Evolutionary conservation across 2,329 filamentous ascomycete species (phyloP), one percentile per base, ranked within the genome.

Genomic region (Stagonosporopsis cucurbitacearum): DNA sequence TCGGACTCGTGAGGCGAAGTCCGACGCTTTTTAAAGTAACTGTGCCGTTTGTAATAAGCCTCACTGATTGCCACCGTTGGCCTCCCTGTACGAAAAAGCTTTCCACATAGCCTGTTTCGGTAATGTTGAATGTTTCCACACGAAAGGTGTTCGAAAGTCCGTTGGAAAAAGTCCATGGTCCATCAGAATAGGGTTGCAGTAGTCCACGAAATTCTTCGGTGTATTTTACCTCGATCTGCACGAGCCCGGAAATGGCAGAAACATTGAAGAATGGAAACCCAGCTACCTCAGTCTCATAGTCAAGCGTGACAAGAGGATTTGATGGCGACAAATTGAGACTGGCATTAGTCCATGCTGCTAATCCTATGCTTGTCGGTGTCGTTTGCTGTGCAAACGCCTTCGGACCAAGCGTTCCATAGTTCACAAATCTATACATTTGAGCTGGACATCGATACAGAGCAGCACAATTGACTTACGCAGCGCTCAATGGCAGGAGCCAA

Each of bases 1-100:
- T 65, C 3, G 66, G 57, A 9, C 74, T 66, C 1, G 70, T 76
- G 0, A 67, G 52, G 40, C 62, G 63, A 12, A 78, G 69, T 0
- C 78, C 77, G 1, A 77, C 53, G 1, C 54, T 43, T 5, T 55
- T 60, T 45, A 80, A 68, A 0, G 61, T 67, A 3, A 79, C 54
- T 2, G 65, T 65, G 1, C 63, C 67, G 20, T 75, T 66, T 0
- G 72, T 76, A 17, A 79, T 60, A 0, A 79, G 63, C 2, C 66
- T 65, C 22, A 79, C 61, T 0, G 74, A 71, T 54, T 78, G 69
- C 77, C 77, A 80, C 58, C 74, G 62, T 57, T 78, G 75, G 0
- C 75, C 76, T 4, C 77, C 78, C 59, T 80, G 78, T 0, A 79
- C 51, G 33, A 80, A 71, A 19, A 67, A 75, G 1, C 70, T 74